These are phyloP conservation scores for Quercus lobata DNA, from an alignment of 331 rosid species.

Conservation along the genomic window DNA sequence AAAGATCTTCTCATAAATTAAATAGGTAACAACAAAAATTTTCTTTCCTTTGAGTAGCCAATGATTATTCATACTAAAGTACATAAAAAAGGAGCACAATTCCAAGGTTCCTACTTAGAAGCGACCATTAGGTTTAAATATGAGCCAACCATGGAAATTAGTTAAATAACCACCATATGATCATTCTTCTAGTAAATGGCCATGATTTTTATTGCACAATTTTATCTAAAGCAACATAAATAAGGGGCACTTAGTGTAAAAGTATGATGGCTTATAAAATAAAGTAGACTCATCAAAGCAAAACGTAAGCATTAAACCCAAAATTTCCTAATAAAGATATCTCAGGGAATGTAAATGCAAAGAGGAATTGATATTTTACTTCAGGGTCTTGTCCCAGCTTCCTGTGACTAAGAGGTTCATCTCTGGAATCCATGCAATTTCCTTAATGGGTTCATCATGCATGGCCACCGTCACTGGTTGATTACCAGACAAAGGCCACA, in stretches of 20 bases:
- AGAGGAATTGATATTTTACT: constrained; percentile 27
- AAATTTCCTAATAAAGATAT: background rate
- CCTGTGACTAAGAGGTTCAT: constrained; percentile 79
- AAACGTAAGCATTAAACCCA: background rate
- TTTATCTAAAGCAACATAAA: background rate
- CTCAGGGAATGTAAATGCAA: background rate
- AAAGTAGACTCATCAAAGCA: background rate
- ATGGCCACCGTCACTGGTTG: constrained; percentile 82
- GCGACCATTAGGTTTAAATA: background rate
- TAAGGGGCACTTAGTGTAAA: background rate
- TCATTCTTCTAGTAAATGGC: background rate
- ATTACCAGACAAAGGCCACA: constrained; percentile 88
- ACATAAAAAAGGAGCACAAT: background rate
- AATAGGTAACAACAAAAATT: background rate
- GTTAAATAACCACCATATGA: background rate
- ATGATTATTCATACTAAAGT: no score
- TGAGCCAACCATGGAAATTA: background rate
- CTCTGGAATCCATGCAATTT: constrained; percentile 84
- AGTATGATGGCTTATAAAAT: background rate
- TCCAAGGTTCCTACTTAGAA: background rate
- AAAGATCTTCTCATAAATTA: background rate
- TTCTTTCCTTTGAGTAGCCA: background rate
- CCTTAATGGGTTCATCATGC: constrained; percentile 89
- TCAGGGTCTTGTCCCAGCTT: constrained; percentile 89
- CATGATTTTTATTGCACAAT: background rate